Percentiles rank a stretch among this genome's conserved stretches.
These are phyloP conservation scores for Xylaria sp. DNA, from an alignment of 495 filamentous ascomycete species.

Conservation along the genomic window DNA sequence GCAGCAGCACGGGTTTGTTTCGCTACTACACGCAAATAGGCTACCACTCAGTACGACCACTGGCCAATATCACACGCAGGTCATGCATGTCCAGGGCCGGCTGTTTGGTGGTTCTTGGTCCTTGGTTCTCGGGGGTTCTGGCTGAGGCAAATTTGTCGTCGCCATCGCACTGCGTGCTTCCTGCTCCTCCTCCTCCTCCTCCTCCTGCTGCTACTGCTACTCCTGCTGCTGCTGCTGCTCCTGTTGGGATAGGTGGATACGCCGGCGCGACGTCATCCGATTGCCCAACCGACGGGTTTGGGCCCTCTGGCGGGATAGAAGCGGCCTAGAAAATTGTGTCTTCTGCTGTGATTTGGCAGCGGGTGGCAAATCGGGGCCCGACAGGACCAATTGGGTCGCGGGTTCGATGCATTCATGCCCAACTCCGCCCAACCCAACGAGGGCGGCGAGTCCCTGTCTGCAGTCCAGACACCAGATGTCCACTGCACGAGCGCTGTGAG, in stretches of 20 bases:
- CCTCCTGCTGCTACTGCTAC: too few relatives aligned
- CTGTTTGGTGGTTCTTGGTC: slow-evolving; percentile 23
- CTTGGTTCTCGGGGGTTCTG: slow-evolving; percentile 24
- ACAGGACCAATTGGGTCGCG: slow-evolving; percentile 21
- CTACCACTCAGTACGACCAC: neutral
- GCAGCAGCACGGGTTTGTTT: slow-evolving; percentile 13
- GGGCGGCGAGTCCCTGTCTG: slow-evolving; percentile 21
- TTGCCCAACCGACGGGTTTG: slow-evolving; percentile 26
- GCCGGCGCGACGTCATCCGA: slow-evolving; percentile 30
- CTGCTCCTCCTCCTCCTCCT: too few relatives aligned
- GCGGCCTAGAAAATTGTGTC: slow-evolving; percentile 16
- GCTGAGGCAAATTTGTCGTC: slow-evolving; percentile 21
- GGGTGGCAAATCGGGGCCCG: slow-evolving; percentile 26
- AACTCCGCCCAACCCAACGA: slow-evolving; percentile 28
- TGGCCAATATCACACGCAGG: slow-evolving; percentile 20
- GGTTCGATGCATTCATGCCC: slow-evolving; percentile 29
- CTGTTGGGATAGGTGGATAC: slow-evolving; percentile 29
- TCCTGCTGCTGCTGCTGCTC: too few relatives aligned
- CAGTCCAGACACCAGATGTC: neutral
- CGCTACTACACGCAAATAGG: neutral
- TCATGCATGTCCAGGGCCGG: slow-evolving; percentile 20
- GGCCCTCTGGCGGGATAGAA: neutral
- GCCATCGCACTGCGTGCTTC: neutral
- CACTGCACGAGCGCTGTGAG: too few relatives aligned
- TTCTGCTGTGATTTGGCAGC: slow-evolving; percentile 27